Percentiles rank a stretch among this genome's conserved stretches.
Evolutionary conservation across 1,139 yeast species (phyloP).

Genomic region (Nakaseomyces uthaithaninus): DNA sequence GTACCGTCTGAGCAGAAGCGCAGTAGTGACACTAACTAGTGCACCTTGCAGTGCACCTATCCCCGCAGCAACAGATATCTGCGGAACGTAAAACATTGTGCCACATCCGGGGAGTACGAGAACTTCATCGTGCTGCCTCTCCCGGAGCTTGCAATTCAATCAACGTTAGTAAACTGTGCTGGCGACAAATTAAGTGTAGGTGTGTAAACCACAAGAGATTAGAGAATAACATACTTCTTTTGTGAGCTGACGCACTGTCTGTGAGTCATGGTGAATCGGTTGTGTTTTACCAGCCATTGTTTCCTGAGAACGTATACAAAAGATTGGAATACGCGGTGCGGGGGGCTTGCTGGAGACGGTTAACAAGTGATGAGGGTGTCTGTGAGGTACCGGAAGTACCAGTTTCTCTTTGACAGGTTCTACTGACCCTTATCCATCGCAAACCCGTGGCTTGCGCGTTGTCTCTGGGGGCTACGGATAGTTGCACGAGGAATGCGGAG

Average conservation of each 20-base stretch:
- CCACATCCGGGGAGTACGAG: no score
- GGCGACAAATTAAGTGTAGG: neutral
- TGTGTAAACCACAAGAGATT: neutral
- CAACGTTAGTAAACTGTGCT: neutral
- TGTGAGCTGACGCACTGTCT: constrained; percentile 30
- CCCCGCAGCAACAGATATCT: constrained; percentile 32
- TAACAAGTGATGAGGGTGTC: no score
- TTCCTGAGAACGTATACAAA: no score
- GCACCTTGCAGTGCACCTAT: constrained; percentile 37
- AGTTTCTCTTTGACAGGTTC: no score
- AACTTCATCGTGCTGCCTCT: no score
- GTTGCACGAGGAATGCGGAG: neutral
- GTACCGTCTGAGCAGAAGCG: constrained; percentile 29
- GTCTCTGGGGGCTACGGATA: no score
- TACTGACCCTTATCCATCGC: no score
- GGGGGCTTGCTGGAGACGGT: no score
- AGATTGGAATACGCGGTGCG: no score
- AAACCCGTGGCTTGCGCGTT: no score
- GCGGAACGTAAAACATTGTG: neutral
- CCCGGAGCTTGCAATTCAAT: no score
- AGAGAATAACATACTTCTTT: constrained; percentile 20
- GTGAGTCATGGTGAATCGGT: constrained; percentile 34
- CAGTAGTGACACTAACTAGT: constrained; percentile 31
- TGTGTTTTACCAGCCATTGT: constrained; percentile 22
- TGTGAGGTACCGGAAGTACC: no score